Evolutionary conservation across 495 filamentous ascomycete species (phyloP), one percentile per base, ranked within the genome.

Genomic region (Aspergillus sparsus): DNA sequence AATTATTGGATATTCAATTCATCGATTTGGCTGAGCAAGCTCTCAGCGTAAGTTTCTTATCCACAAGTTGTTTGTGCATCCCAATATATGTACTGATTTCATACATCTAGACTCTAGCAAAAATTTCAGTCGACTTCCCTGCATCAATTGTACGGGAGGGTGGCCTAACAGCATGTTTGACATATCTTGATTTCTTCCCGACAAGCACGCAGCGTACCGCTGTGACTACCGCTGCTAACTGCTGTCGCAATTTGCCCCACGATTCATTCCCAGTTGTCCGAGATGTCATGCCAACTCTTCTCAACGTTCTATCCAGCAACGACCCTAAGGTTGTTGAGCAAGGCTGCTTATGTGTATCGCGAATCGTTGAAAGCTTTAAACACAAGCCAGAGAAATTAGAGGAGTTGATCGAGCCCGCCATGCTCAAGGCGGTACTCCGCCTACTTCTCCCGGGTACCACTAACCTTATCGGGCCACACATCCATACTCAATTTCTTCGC

Each of bases 21-120:
- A 98, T 99, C 67, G 95, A 99, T 74, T 79, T 99, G 59, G 95
- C 95, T 33, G 95, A 99, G 72, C 95, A 99, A 76, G 91, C 93
- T 27, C 78, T 99, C 15, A 99, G 92, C 74, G 86, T 88, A 74
- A 75, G 85, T 80, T 39, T 42, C 47, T 11, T 32, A 13, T 11
- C 39, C n/a, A 27, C 18, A 51, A 34, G 13, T 37, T n/a, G 31
- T 15, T 6, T 46, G 4, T 7, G 45, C 31, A 56, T 63, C 63
- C 21, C 21, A 39, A 64, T 35, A 1, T 31, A 32, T 27, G 49
- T 46, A 35, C 64, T 55, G 44, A 65, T 21, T 57, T 21, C 56
- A 51, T 39, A 27, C 27, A 1, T 47, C 6, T 65, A 89, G 85
- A 98, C 95, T 3, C 79, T 99, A 47, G 92, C 97, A 65, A 98